A percentile compares a stretch with the other conserved stretches of the same genome.
phyloP scores from a whole-genome alignment of 306 rosid species.

The Delonix regia region DNA sequence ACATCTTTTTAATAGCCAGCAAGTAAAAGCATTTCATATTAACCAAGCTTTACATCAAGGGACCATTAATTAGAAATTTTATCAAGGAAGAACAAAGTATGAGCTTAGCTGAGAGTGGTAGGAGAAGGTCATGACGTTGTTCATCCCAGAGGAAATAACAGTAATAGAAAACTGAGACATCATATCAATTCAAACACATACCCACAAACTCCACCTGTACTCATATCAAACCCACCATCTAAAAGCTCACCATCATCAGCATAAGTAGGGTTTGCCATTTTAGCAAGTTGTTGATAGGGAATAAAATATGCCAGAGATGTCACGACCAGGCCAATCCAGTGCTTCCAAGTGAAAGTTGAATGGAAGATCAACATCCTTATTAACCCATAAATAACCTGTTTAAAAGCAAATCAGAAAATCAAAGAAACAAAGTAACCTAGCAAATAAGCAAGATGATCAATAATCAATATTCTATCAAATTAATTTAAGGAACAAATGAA shows the following conservation, averaged over 20 bases:
- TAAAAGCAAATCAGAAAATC: constrained; percentile 1
- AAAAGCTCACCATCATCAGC: constrained; percentile 75
- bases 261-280: constrained; percentile 67
- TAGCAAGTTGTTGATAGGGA: constrained; percentile 71
- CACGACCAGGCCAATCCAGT: constrained; percentile 68
- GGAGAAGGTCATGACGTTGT: neutral
- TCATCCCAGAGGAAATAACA: neutral
- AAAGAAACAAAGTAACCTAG: constrained; percentile 17
- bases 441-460: neutral
- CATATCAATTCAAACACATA: constrained; percentile 32
- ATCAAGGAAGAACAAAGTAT: neutral
- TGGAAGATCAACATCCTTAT: constrained; percentile 66
- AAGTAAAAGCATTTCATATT: neutral
- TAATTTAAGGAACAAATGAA: neutral
- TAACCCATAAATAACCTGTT: constrained; percentile 64
- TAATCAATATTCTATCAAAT: neutral
- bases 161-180: neutral
- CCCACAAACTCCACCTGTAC: constrained; percentile 88
- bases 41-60: neutral
- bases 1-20: neutral
- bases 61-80: neutral
- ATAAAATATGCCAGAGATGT: constrained; percentile 60
- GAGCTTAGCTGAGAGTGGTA: neutral
- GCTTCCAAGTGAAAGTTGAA: constrained; percentile 76
- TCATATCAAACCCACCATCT: constrained; percentile 93